Evolutionary conservation across 2,329 filamentous ascomycete species (phyloP).

Genomic region (Colletotrichum paranaense): DNA sequence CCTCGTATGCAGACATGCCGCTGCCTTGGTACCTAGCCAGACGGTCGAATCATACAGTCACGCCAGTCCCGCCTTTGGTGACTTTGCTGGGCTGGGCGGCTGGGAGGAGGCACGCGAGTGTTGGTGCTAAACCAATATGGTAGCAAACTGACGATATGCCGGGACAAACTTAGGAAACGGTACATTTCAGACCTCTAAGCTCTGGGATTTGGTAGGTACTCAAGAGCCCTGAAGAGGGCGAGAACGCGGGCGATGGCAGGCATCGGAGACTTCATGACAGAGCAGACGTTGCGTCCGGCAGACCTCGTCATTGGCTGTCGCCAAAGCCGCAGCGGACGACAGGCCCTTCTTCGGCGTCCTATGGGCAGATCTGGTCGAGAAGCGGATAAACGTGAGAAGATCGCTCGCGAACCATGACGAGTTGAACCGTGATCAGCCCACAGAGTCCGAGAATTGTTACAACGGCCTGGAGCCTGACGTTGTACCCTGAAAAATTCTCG

Average conservation of each 20-base stretch:
- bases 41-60: conserved; percentile 28
- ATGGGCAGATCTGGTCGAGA: neutral
- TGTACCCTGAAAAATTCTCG: neutral
- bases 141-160: neutral
- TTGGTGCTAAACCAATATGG: neutral
- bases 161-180: neutral
- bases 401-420: conserved; percentile 1
- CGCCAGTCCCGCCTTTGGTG: conserved; percentile 15
- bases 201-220: neutral
- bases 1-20: conserved; percentile 27
- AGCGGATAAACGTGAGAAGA: conserved; percentile 6
- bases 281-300: neutral
- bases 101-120: conserved; percentile 18
- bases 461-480: neutral
- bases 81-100: conserved; percentile 10
- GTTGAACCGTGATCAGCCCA: conserved; percentile 14
- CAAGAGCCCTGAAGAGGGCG: neutral
- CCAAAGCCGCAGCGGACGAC: neutral
- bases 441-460: neutral
- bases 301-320: neutral
- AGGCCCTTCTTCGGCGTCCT: conserved; percentile 6
- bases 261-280: conserved; percentile 11
- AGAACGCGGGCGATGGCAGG: conserved; percentile 10
- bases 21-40: conserved; percentile 12
- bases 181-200: neutral